Evolutionary conservation across 1,284 basidiomycete species (phyloP), one percentile per base, ranked within the genome.

Genomic region (Apiotrichum siamense): DNA sequence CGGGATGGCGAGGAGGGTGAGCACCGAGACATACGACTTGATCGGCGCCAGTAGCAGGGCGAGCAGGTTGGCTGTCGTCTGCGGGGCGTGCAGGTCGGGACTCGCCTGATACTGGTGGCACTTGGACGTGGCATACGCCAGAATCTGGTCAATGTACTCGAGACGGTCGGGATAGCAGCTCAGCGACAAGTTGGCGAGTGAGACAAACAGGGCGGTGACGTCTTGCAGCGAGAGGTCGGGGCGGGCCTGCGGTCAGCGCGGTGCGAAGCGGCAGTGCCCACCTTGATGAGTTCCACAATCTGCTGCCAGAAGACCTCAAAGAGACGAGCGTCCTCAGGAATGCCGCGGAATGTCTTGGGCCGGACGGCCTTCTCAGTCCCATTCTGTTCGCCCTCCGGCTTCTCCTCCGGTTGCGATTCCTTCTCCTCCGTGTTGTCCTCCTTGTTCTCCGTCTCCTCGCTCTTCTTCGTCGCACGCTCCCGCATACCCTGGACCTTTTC

Each of bases 281-380:
- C 90, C 81, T 92, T 92, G 77, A 97, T 92, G 31, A 97, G 81
- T 67, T 93, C 86, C 9, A 96, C 91, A n/a, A 97, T 88, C 71
- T 97, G 93, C 59, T 88, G 85, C 93, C 92, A 97, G 73, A 97
- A 97, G 12, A 97, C 89, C 70, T 97, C 93, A 59, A 97, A 97
- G 47, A 97, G 73, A 64, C 85, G 86, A 29, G 93, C 91, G 61
- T 94, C 81, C 70, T 91, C 87, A 7, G 93, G 92, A 43, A 97
- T 85, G 25, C 93, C 93, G 67, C 92, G 79, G 76, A 92, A 96
- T 71, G 73, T 75, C 52, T 66, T 66, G 32, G 50, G 46, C 51
- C 59, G 59, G 44, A 25, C 24, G 59, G 84, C 44, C 2, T 39
- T 33, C 15, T 31, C n/a, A 10, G 23, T 20, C 37, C 60, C 64